These are phyloP conservation scores for Rhodotorula sp. DNA, from an alignment of 1,284 basidiomycete species.

Conservation along the genomic window DNA sequence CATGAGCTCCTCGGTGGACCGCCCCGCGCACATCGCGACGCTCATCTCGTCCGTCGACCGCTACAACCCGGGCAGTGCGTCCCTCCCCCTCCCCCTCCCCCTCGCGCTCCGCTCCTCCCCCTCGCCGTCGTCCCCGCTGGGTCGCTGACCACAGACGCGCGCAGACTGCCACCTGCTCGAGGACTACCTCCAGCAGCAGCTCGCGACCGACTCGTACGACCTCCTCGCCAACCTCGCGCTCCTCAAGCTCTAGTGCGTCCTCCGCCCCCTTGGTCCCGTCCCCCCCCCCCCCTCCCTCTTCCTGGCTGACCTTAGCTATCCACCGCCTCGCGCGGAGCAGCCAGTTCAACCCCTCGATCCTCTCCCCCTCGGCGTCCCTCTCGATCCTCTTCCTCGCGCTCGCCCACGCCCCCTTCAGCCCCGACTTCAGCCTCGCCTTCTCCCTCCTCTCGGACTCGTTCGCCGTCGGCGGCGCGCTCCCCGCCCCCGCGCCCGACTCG, in stretches of 20 bases:
- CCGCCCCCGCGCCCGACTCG: conserved; percentile 13
- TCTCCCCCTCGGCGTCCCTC: conserved; percentile 34
- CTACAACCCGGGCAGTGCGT: conserved; percentile 39
- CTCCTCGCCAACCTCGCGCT: conserved; percentile 41
- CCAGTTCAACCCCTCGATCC: conserved; percentile 40
- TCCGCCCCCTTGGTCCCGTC: not conserved
- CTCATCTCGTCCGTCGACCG: conserved; percentile 39
- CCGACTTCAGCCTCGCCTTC: conserved; percentile 41
- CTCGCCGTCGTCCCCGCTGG: not conserved
- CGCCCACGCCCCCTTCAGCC: conserved; percentile 37
- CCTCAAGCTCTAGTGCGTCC: conserved; percentile 39
- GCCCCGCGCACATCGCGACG: conserved; percentile 37
- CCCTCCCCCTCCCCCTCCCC: not conserved
- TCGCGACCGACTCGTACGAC: conserved; percentile 34
- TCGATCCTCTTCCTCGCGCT: conserved; percentile 40
- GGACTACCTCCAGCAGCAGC: conserved; percentile 41
- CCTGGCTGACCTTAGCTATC: not conserved
- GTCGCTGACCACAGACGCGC: not conserved
- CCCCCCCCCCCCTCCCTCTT: not conserved
- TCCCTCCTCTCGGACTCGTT: conserved; percentile 43
- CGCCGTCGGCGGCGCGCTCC: conserved; percentile 35
- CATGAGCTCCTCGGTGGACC: conserved; percentile 22
- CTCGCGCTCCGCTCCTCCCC: not conserved
- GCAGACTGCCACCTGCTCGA: conserved; percentile 40
- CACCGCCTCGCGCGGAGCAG: not conserved